Percentiles rank a stretch among this genome's conserved stretches.
phyloP scores from a whole-genome alignment of 1,139 yeast species.

The Saccharomyces hybrid region DNA sequence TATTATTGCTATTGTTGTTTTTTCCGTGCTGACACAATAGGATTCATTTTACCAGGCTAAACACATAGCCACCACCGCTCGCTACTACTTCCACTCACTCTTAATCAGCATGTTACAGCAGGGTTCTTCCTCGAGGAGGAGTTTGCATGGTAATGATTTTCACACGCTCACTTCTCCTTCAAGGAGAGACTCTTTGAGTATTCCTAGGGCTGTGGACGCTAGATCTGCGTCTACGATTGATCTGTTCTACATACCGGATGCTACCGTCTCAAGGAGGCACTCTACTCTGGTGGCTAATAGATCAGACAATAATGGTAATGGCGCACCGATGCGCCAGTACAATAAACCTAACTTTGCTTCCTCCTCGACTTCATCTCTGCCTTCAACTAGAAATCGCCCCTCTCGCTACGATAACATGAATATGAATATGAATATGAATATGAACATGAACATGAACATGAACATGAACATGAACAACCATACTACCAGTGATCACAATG shows the following conservation, averaged over 20 bases:
- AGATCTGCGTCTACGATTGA: not conserved
- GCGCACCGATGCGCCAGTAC: not conserved
- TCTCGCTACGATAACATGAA: not conserved
- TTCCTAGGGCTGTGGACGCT: not conserved
- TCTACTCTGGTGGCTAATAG: not conserved
- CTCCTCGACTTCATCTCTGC: not conserved
- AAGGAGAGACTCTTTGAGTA: not conserved
- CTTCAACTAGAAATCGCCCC: not conserved
- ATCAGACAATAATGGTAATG: not conserved
- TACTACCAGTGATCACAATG: not conserved
- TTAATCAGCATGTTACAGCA: not conserved
- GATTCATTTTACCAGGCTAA: not conserved
- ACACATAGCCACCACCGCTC: not conserved
- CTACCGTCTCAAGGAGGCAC: not conserved
- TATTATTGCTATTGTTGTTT: not conserved
- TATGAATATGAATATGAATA: too few relatives aligned
- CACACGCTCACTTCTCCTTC: not conserved
- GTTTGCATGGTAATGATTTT: not conserved
- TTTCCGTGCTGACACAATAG: not conserved
- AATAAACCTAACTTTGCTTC: not conserved
- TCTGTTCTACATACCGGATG: not conserved
- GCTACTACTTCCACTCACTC: not conserved
- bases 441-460: too few relatives aligned
- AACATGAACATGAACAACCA: not conserved
- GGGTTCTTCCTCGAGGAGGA: not conserved